Percentiles rank a stretch among this genome's conserved stretches.
Conservation (phyloP, 768 basidiomycete genomes). For the Boletus vinaceobasis region DNA sequence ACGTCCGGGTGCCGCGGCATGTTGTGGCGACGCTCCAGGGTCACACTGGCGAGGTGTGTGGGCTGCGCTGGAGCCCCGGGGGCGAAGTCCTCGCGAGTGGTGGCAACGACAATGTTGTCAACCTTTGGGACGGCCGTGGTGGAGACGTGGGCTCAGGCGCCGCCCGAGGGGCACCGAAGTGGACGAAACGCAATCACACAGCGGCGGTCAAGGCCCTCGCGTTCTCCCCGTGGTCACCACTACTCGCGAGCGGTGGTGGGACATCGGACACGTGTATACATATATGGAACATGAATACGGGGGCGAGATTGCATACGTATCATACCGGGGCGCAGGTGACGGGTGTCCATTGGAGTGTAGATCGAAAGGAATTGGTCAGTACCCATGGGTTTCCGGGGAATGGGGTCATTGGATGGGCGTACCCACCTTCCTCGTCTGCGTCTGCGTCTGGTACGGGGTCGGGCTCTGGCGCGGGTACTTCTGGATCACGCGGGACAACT, state of each 20-base stretch:
- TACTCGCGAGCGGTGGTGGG: constrained; percentile 92
- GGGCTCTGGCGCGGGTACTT: constrained; percentile 41
- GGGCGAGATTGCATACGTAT: constrained; percentile 83
- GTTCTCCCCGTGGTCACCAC: constrained; percentile 94
- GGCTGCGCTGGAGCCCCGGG: constrained; percentile 83
- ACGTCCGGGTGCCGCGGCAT: constrained; percentile 72
- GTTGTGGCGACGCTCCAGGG: constrained; percentile 88
- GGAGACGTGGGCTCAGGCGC: constrained; percentile 46
- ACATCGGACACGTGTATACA: constrained; percentile 91
- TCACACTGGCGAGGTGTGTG: constrained; percentile 91
- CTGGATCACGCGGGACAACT: constrained; percentile 13
- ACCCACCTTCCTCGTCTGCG: constrained; percentile 47
- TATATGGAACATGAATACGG: constrained; percentile 89
- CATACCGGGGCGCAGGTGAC: constrained; percentile 91
- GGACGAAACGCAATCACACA: constrained; percentile 89
- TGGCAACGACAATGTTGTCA: constrained; percentile 97
- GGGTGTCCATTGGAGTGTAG: constrained; percentile 81
- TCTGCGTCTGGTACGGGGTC: constrained; percentile 38
- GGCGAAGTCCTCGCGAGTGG: constrained; percentile 91
- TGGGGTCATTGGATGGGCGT: constrained; percentile 75
- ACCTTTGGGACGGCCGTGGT: constrained; percentile 91
- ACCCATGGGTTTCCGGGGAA: constrained; percentile 96
- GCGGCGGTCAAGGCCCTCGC: constrained; percentile 89
- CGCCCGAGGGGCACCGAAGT: constrained; percentile 65
- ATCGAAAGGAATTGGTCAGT: constrained; percentile 84